These are phyloP conservation scores for Tetrapisispora taiwanensis DNA, from an alignment of 805 yeast species.

Conservation along the genomic window DNA sequence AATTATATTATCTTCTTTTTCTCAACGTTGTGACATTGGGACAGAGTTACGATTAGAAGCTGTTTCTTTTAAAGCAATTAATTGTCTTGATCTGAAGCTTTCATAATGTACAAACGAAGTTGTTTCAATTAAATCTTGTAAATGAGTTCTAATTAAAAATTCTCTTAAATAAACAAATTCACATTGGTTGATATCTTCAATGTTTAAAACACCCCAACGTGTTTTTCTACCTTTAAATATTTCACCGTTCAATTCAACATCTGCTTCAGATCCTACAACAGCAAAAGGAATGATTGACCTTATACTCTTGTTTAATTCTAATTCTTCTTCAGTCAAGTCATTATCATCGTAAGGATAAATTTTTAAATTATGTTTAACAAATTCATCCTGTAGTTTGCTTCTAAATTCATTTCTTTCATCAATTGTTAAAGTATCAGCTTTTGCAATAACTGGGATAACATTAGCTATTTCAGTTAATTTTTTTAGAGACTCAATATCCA, in stretches of 20 bases:
- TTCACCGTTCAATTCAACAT: conserved; percentile 67
- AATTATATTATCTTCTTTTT: neutral
- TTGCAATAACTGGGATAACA: conserved; percentile 92
- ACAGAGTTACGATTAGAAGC: conserved; percentile 38
- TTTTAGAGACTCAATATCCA: conserved; percentile 75
- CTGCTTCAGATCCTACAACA: conserved; percentile 79
- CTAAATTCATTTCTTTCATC: conserved; percentile 77
- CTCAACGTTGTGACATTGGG: conserved; percentile 20
- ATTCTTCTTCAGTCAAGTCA: conserved; percentile 60
- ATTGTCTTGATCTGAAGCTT: conserved; percentile 84
- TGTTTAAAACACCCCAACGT: conserved; percentile 86
- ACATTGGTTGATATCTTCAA: conserved; percentile 90
- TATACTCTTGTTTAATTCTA: conserved; percentile 63
- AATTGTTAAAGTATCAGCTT: conserved; percentile 79
- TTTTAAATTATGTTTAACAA: conserved; percentile 57
- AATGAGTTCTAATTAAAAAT: conserved; percentile 87
- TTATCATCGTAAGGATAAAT: conserved; percentile 77
- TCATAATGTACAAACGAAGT: conserved; percentile 86
- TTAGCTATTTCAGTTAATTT: conserved; percentile 83
- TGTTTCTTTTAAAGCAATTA: conserved; percentile 86
- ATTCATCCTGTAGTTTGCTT: conserved; percentile 65
- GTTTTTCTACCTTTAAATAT: conserved; percentile 83
- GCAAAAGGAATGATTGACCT: conserved; percentile 85
- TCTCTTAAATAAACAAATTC: conserved; percentile 92
- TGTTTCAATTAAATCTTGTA: conserved; percentile 91